A percentile compares a stretch with the other conserved stretches of the same genome.
Conservation (phyloP, 805 yeast genomes). For the Dipodascus geniculatus region DNA sequence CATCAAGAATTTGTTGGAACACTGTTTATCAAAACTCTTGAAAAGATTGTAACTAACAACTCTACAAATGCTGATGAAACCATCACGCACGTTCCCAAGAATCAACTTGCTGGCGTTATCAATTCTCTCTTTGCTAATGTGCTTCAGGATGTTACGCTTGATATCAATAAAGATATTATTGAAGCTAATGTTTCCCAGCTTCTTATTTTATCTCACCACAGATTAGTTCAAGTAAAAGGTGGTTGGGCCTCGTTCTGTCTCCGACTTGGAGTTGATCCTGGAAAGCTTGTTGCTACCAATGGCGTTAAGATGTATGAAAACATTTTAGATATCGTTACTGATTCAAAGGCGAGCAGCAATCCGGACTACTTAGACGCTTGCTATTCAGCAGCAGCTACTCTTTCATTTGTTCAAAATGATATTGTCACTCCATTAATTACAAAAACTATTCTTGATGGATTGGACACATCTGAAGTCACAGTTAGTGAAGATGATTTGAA, state of each 20-base stretch:
- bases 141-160: neutral
- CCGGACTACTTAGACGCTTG: slow-evolving; percentile 17
- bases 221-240: slow-evolving; percentile 28
- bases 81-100: neutral
- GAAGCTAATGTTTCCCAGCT: slow-evolving; percentile 12
- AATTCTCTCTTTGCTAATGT: neutral
- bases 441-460: slow-evolving; percentile 31
- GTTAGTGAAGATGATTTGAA: slow-evolving; percentile 39
- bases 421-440: slow-evolving; percentile 41
- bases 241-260: slow-evolving; percentile 76
- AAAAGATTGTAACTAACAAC: neutral
- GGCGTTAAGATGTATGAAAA: slow-evolving; percentile 14
- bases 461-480: slow-evolving; percentile 27
- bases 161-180: slow-evolving; percentile 7
- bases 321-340: slow-evolving; percentile 17
- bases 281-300: slow-evolving; percentile 27
- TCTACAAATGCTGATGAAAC: neutral
- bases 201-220: slow-evolving; percentile 36
- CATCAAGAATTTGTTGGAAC: neutral
- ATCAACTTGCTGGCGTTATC: neutral
- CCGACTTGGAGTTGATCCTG: slow-evolving; percentile 53
- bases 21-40: neutral
- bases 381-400: slow-evolving; percentile 26
- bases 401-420: slow-evolving; percentile 47
- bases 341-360: slow-evolving; percentile 19